These are phyloP conservation scores for Kickxella alabastrina DNA, from an alignment of 192 early-diverging fungal genomes.

Conservation along the genomic window DNA sequence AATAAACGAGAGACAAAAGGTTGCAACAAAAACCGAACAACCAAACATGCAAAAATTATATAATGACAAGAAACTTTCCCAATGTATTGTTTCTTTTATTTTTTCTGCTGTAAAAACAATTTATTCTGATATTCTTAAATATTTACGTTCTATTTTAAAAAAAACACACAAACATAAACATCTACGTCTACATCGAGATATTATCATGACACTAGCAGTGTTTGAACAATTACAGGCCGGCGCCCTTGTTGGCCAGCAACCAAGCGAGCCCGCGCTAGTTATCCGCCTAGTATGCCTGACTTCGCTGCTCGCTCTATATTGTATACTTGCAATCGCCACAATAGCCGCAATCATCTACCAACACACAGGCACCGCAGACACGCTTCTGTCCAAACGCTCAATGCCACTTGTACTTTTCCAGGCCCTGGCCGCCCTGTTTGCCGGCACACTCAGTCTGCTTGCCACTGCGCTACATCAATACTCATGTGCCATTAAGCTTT, in stretches of 20 bases:
- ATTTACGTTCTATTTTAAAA: background rate
- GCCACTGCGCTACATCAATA: slow-evolving; percentile 15
- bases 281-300: slow-evolving; percentile 11
- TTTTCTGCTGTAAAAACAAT: too few relatives aligned
- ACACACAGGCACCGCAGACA: slow-evolving; percentile 7
- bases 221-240: too few relatives aligned
- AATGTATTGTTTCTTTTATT: background rate
- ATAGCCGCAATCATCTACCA: slow-evolving; percentile 17
- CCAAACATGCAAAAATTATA: too few relatives aligned
- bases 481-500: slow-evolving; percentile 33
- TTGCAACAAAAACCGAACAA: too few relatives aligned
- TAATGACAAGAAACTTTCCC: too few relatives aligned
- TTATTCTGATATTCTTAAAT: too few relatives aligned
- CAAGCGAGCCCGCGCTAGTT: slow-evolving; percentile 2
- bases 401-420: slow-evolving; percentile 19
- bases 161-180: background rate
- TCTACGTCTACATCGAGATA: too few relatives aligned
- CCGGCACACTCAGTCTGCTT: slow-evolving; percentile 13
- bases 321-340: slow-evolving; percentile 9
- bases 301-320: slow-evolving; percentile 19
- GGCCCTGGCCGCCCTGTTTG: slow-evolving; percentile 8
- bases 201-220: too few relatives aligned
- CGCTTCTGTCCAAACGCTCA: slow-evolving; percentile 17
- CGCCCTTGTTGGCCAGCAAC: too few relatives aligned
- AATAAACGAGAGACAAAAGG: too few relatives aligned